Conservation (phyloP, 2,329 filamentous ascomycete species). For the Fusarium euwallaceae region DNA sequence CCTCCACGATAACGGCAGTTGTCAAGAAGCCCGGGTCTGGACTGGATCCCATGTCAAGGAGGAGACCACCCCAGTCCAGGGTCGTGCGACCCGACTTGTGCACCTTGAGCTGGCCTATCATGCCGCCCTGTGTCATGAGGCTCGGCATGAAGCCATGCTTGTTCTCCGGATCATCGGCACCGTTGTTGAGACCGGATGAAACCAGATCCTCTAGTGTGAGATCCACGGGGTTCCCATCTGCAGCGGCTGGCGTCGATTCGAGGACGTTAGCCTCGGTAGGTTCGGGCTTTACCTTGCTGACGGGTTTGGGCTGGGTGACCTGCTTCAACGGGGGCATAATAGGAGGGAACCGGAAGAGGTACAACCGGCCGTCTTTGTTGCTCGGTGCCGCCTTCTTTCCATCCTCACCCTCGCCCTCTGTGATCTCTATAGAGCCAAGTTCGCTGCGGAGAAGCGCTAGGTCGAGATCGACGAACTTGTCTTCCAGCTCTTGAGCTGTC, state of each 20-base stretch:
- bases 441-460: slow-evolving; percentile 59
- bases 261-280: slow-evolving; percentile 56
- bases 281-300: slow-evolving; percentile 58
- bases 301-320: slow-evolving; percentile 41
- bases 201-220: slow-evolving; percentile 56
- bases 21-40: slow-evolving; percentile 69
- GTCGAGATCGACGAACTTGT: slow-evolving; percentile 55
- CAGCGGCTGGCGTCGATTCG: slow-evolving; percentile 46
- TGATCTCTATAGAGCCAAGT: slow-evolving; percentile 54
- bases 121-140: slow-evolving; percentile 65
- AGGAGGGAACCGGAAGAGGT: slow-evolving; percentile 75
- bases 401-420: slow-evolving; percentile 46
- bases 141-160: slow-evolving; percentile 54
- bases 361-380: slow-evolving; percentile 68
- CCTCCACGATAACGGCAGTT: slow-evolving; percentile 70
- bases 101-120: slow-evolving; percentile 71
- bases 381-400: slow-evolving; percentile 46
- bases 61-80: slow-evolving; percentile 72
- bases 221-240: slow-evolving; percentile 53
- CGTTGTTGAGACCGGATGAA: slow-evolving; percentile 17
- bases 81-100: slow-evolving; percentile 73
- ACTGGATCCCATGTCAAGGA: slow-evolving; percentile 64
- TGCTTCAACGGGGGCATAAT: slow-evolving; percentile 68
- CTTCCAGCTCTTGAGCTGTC: slow-evolving; percentile 54
- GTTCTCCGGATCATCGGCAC: slow-evolving; percentile 51